Conservation (phyloP, 805 yeast genomes). For the Ogataea henricii region DNA sequence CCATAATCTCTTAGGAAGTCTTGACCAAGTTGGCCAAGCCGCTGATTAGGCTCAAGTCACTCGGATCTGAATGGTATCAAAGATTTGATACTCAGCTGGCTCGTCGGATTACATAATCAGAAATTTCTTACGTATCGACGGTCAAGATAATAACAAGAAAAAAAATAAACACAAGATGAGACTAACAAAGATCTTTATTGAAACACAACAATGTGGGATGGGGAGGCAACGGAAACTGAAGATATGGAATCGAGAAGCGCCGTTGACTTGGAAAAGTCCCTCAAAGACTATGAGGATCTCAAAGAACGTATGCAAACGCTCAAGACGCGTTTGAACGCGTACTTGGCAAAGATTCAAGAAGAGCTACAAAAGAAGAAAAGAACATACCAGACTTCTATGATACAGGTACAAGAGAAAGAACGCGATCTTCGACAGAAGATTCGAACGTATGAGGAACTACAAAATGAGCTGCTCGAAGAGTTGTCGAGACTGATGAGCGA, state of each 20-base stretch:
- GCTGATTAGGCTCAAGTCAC: too few relatives aligned
- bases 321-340: slow-evolving; percentile 16
- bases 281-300: slow-evolving; percentile 25
- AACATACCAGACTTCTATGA: slow-evolving; percentile 24
- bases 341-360: slow-evolving; percentile 18
- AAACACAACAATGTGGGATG: neutral
- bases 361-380: slow-evolving; percentile 26
- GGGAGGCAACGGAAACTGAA: neutral
- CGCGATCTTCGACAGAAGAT: slow-evolving; percentile 23
- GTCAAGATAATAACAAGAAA: neutral
- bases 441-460: slow-evolving; percentile 17
- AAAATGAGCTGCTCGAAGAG: slow-evolving; percentile 24
- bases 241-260: slow-evolving; percentile 17
- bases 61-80: too few relatives aligned
- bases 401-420: slow-evolving; percentile 26
- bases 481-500: slow-evolving; percentile 25
- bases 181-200: too few relatives aligned
- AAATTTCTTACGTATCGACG: too few relatives aligned
- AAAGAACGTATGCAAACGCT: slow-evolving; percentile 27
- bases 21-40: too few relatives aligned
- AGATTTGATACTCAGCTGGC: too few relatives aligned
- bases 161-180: neutral
- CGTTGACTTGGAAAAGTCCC: slow-evolving; percentile 20
- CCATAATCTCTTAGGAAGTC: too few relatives aligned
- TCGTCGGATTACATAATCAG: too few relatives aligned